Conservation (phyloP, 2,329 filamentous ascomycete species). For the Chaetothyriales sp. region DNA sequence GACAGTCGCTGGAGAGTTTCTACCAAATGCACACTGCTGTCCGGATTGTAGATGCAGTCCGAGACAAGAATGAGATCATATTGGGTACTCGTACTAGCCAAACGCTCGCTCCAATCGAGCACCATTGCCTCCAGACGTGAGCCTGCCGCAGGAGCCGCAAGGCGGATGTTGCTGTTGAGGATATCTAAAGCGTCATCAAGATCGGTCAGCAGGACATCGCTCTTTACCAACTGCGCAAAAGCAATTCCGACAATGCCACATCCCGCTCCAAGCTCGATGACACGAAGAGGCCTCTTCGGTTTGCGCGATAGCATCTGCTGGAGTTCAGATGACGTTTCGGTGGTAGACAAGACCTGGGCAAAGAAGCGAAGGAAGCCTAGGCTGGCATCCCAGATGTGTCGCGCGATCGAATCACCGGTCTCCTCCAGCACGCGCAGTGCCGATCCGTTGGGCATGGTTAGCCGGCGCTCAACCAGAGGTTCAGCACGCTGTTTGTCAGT, state of each 20-base stretch:
- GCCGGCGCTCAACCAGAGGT: conserved; percentile 43
- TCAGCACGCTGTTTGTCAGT: conserved; percentile 30
- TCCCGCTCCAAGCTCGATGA: conserved; percentile 54
- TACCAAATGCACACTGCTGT: conserved; percentile 51
- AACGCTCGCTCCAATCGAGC: conserved; percentile 48
- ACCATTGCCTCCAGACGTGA: conserved; percentile 36
- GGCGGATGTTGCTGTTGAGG: conserved; percentile 40
- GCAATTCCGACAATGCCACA: conserved; percentile 56
- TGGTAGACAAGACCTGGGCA: conserved; percentile 28
- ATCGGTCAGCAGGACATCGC: conserved; percentile 50
- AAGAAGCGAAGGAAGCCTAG: conserved; percentile 43
- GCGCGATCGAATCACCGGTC: conserved; percentile 57
- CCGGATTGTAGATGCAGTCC: conserved; percentile 61
- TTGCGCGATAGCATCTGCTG: conserved; percentile 23
- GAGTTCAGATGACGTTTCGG: conserved; percentile 19
- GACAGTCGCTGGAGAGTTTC: conserved; percentile 40
- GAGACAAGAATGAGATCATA: conserved; percentile 52
- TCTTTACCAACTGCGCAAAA: conserved; percentile 41
- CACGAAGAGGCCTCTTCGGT: conserved; percentile 27
- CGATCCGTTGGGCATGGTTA: conserved; percentile 30
- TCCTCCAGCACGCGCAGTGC: conserved; percentile 50
- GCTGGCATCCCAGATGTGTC: conserved; percentile 57
- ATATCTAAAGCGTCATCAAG: conserved; percentile 51
- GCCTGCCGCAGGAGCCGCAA: conserved; percentile 29
- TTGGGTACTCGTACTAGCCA: conserved; percentile 23